Base-by-base conservation (phyloP, 345 rosid species). In the Triadica sebifera region DNA sequence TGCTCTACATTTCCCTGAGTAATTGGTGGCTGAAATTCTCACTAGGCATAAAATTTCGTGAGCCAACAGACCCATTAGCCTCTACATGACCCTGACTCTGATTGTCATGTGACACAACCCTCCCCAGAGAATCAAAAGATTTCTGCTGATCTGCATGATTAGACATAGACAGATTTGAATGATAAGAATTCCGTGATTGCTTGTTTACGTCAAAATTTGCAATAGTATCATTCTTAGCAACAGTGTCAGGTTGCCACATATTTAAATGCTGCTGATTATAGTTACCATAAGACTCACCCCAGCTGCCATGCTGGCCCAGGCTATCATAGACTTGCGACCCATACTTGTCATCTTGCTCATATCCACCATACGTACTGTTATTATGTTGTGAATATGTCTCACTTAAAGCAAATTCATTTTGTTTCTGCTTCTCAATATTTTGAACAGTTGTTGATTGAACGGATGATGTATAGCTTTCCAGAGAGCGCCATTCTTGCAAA, bases 381-480 rank as follows among this genome's bases (percentile, higher is more conserved):
- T 78, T 77, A 73, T 78, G 86, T 65, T 70, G 82, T 22, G 77
- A 69, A 80, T 75, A 74, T 20, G 72, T 66, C 82, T 60, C 87
- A 53, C 67, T 65, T 43, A 69, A 56, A 75, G 81, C 80, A 61
- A 79, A 69, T 22, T 88, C 95, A 80, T 86, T 88, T 77, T 91
- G 94, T 81, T 69, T 84, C 60, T 82, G 90, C 70, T 84, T 86
- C 72, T 79, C 86, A 77, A 78, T 78, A 75, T 84, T 74, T 76
- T 85, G 87, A 76, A 69, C 75, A 37, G 37, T 19, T 7, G 74
- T 65, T 56, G 87, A 82, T 78, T 88, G 90, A 71, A 74, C 61
- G 64, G 89, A 68, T 74, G 92, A 77, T 74, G 85, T 85, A 79
- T 87, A 90, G 86, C 86, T 88, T 57, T 96, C 98, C 65, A 91